phyloP scores from a whole-genome alignment of 2,329 filamentous ascomycete genomes.

The Fusarium tupiense region DNA sequence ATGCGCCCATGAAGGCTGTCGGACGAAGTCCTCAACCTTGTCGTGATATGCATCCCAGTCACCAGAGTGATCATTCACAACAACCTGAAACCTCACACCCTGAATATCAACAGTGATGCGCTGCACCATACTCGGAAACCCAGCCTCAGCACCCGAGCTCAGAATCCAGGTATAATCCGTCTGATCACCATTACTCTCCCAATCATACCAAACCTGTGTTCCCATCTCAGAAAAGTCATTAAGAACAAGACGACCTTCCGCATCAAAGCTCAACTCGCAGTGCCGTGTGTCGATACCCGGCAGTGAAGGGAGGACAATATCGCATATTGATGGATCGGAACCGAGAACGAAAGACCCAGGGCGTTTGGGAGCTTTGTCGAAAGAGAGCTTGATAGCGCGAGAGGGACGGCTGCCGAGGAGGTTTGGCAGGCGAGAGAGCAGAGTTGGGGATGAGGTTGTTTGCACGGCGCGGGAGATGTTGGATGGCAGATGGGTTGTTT shows the following conservation, averaged over 20 bases:
- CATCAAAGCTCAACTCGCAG: conserved; percentile 53
- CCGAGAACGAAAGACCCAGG: conserved; percentile 52
- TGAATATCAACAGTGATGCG: conserved; percentile 53
- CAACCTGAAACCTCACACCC: conserved; percentile 51
- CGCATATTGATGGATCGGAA: conserved; percentile 49
- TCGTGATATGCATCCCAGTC: conserved; percentile 47
- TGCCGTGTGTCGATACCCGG: conserved; percentile 50
- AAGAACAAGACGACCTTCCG: conserved; percentile 50
- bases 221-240: conserved; percentile 51
- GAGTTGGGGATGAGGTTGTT: conserved; percentile 38
- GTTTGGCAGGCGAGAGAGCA: conserved; percentile 45
- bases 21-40: conserved; percentile 49
- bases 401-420: conserved; percentile 41
- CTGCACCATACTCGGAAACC: conserved; percentile 48
- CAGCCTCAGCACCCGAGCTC: conserved; percentile 45
- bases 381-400: conserved; percentile 50
- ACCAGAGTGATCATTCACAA: conserved; percentile 50
- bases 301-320: conserved; percentile 50
- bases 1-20: conserved; percentile 43
- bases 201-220: conserved; percentile 56
- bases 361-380: conserved; percentile 47
- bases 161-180: conserved; percentile 51
- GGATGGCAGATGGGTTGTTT: conserved; percentile 45
- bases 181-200: conserved; percentile 51
- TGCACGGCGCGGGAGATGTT: conserved; percentile 45